Base-by-base conservation (phyloP, 2,329 filamentous ascomycete species). In the Exophiala spinifera region DNA sequence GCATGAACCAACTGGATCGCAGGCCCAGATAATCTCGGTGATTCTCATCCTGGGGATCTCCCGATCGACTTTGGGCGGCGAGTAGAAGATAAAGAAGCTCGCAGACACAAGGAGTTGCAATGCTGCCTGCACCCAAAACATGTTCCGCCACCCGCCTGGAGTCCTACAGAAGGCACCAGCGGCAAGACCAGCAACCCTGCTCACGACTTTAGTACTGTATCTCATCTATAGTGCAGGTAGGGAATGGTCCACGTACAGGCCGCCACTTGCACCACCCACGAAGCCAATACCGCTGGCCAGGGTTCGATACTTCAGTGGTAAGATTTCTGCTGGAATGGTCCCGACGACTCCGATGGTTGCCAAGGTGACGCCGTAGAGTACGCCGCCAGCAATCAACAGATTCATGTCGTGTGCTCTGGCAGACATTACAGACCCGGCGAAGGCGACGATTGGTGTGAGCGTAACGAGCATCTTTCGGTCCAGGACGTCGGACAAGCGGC, bases 71-170 rank as follows among this genome's bases (percentile, higher is more conserved):
- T 72, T 73, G 2, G 73, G 70, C 28, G 74, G 73, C 71, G 71
- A 72, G 69, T 79, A 75, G 63, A 77, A 74, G 21, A 72, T 56
- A 31, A 80, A 63, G 28, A 82, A 65, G 4, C 78, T 77, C 0
- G 78, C 34, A 1, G 72, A 69, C 0, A 77, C 79, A 14, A 72
- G 64, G 4, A 72, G 72, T 56, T 81, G 79, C 53, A 81, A 76
- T 4, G 70, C 78, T 1, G 79, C 78, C 65, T 82, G 79, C 10
- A 82, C 79, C 79, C 79, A 82, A 64, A 80, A 82, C 57, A 82
- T 81, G 59, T 75, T 73, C 1, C 79, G 70, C 79, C 79, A 82
- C n/a, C 79, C 79, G 1, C 64, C 67, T 1, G 28, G 4, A 31
- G 28, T 64, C 53, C 78, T 77, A 0, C 79, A 79, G 2, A 80